phyloP scores from a whole-genome alignment of 2,329 filamentous ascomycete species.

The Fusarium vanettenii region DNA sequence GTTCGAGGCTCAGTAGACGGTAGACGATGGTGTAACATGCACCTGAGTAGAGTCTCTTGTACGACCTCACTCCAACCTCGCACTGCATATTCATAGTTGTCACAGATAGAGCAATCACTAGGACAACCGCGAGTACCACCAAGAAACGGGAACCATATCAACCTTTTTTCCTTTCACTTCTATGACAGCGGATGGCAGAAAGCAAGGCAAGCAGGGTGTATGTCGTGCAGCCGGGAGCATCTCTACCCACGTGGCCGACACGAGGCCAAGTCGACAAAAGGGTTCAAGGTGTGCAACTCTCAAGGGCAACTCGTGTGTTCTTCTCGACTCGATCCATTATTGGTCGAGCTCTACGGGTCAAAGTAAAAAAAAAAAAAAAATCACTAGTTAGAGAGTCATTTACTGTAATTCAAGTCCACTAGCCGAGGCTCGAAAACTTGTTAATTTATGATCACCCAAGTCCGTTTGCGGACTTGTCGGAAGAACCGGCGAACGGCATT shows the following conservation, averaged over 20 bases:
- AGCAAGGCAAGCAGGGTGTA: conserved; percentile 6
- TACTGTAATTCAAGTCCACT: not conserved
- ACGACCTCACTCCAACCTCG: conserved; percentile 2
- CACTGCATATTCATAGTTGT: conserved; percentile 1
- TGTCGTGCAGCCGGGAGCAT: conserved; percentile 20
- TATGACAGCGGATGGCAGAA: not conserved
- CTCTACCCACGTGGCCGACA: conserved; percentile 19
- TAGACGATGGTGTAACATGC: not conserved
- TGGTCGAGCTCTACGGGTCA: not conserved
- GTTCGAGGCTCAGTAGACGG: not conserved
- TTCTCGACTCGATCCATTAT: not conserved
- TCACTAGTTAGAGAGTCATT: not conserved
- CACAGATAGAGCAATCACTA: not conserved
- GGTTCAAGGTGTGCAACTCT: not conserved
- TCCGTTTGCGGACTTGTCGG: conserved; percentile 6
- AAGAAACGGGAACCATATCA: not conserved
- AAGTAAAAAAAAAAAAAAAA: not conserved
- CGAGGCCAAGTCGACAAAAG: conserved; percentile 6
- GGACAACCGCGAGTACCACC: not conserved
- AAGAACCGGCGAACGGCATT: conserved; percentile 26
- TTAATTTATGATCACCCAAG: not conserved
- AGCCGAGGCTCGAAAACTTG: not conserved
- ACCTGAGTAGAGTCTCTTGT: not conserved
- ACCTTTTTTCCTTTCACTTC: not conserved
- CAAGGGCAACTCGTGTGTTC: not conserved